These are phyloP conservation scores for Tripidium arundinaceum DNA, from an alignment of 202 grass and related monocot genomes.

Conservation along the genomic window DNA sequence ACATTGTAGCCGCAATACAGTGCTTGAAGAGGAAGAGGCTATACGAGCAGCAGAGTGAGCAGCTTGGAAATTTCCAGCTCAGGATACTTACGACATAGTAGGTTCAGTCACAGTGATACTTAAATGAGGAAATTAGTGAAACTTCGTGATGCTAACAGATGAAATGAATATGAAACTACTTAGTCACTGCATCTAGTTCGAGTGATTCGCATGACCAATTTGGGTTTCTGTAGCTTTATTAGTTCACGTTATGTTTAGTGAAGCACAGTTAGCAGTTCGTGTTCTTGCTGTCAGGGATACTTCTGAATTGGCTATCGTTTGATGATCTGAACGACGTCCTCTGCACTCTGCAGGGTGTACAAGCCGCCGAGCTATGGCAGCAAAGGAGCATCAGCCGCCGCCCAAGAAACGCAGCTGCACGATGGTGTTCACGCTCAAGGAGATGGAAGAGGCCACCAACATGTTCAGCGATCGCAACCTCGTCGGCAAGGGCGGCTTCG, in stretches of 20 bases:
- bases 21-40: constrained; percentile 87
- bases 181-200: neutral
- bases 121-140: neutral
- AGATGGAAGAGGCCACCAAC: constrained; percentile 90
- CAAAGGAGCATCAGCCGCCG: constrained; percentile 47
- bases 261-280: neutral
- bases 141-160: neutral
- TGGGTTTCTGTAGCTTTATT: neutral
- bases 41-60: constrained; percentile 92
- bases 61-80: constrained; percentile 91
- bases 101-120: neutral
- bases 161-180: neutral
- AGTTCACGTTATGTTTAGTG: neutral
- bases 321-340: neutral
- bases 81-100: no score
- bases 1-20: constrained; percentile 72
- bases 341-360: constrained; percentile 69
- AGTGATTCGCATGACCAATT: neutral
- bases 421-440: constrained; percentile 92
- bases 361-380: constrained; percentile 84
- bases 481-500: constrained; percentile 91
- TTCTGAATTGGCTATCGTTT: no score
- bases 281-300: constrained; percentile 50
- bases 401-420: constrained; percentile 64
- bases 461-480: constrained; percentile 77